Evolutionary conservation across 345 rosid genomes (phyloP), one percentile per base, ranked within the genome.

Genomic region (Atalantia buxifolia): DNA sequence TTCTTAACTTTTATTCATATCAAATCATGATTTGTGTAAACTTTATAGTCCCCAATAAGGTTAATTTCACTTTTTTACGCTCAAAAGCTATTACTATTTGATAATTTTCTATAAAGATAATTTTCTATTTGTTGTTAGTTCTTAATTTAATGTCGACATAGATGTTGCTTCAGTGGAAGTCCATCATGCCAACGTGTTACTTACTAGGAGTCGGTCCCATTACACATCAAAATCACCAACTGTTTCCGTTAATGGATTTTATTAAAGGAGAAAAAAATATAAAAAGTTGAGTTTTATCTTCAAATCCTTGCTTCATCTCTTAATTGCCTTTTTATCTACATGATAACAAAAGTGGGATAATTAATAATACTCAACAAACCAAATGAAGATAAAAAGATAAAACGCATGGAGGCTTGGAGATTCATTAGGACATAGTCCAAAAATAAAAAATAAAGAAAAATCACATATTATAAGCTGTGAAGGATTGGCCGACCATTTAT

Each of bases 181-280:
- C 78, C 85, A 81, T 69, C 77, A 70, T 65, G 74, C 76, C 79
- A 79, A 81, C 81, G 74, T 69, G 90, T 83, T 82, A 14, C 74
- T 74, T 77, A 80, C 36, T 63, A 78, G 75, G 80, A 68, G 77
- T 33, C 48, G 78, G 73, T 12, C 85, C 81, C 73, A 71, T 55
- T 42, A 27, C n/a, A 42, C 36, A 40, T 78, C 81, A 69, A 80
- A 35, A 64, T 83, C 86, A 71, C 83, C 81, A 81, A 72, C 81
- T 81, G 84, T 81, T 68, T 77, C 76, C 21, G 79, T 76, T 76
- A 71, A 76, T 64, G 76, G 66, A 53, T 53, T 80, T 80, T 61
- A 69, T 75, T 30, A 50, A 25, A 45, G 64, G 42, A 13, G 42
- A 3, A 40, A 56, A 31, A 72, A 50, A 16, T 13, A 33, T n/a